Conservation (phyloP, 768 basidiomycete species). For the Russula dissimulans region DNA sequence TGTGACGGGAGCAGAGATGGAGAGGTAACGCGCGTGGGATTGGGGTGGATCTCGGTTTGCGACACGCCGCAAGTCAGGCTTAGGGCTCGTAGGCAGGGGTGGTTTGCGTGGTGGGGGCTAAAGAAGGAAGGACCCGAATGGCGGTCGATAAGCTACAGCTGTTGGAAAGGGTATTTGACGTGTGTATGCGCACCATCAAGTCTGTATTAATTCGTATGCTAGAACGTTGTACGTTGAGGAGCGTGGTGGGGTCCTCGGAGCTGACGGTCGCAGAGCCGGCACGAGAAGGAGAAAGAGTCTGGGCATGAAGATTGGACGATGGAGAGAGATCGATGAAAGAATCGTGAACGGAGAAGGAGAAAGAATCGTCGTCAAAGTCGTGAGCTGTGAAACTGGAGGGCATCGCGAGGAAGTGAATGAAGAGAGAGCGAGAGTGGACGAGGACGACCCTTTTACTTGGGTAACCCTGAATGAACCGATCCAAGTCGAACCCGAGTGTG, state of each 20-base stretch:
- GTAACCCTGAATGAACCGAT: no score
- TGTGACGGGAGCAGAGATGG: constrained; percentile 2
- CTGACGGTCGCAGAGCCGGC: constrained; percentile 2
- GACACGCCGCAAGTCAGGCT: constrained; percentile 35
- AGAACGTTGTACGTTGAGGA: background rate
- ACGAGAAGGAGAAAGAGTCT: constrained; percentile 7
- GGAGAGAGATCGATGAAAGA: constrained; percentile 44
- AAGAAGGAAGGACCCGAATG: background rate
- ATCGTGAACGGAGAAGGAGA: constrained; percentile 19
- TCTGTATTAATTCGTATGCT: constrained; percentile 2
- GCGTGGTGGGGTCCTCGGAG: background rate
- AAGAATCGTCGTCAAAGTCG: background rate
- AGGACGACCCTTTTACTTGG: no score
- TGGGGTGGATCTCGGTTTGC: constrained; percentile 12
- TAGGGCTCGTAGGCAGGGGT: constrained; percentile 38
- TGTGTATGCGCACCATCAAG: constrained; percentile 1
- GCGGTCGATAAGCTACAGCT: background rate
- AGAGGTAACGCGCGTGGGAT: constrained; percentile 5
- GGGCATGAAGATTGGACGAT: constrained; percentile 17
- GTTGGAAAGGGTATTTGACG: background rate
- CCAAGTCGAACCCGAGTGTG: background rate
- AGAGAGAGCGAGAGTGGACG: background rate
- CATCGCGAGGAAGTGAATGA: background rate
- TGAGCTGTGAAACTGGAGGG: constrained; percentile 1
- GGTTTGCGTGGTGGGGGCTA: constrained; percentile 28